These are phyloP conservation scores for Plenodomus lindquistii DNA, from an alignment of 2,329 filamentous ascomycete genomes.

Conservation along the genomic window DNA sequence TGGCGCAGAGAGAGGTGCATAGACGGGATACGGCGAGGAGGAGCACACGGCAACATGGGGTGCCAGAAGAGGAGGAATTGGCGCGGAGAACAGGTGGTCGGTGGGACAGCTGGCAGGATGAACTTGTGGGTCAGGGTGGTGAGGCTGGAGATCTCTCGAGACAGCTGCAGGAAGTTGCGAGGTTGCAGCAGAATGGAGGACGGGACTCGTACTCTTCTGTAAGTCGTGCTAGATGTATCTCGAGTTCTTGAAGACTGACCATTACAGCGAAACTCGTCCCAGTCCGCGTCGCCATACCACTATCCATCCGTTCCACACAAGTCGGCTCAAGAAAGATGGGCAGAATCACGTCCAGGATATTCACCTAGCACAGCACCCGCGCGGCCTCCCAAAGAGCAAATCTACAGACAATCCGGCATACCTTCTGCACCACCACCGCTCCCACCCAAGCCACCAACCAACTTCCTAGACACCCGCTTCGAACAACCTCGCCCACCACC, in stretches of 20 bases:
- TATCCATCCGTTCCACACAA: constrained; percentile 52
- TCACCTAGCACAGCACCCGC: constrained; percentile 40
- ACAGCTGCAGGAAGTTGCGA: constrained; percentile 57
- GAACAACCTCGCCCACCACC: constrained; percentile 25
- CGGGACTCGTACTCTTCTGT: constrained; percentile 30
- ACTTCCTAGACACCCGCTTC: constrained; percentile 15
- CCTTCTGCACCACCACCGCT: constrained; percentile 29
- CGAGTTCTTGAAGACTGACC: constrained; percentile 12
- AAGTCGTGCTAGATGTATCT: constrained; percentile 1
- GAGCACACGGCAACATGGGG: constrained; percentile 61
- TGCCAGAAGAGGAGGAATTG: constrained; percentile 62
- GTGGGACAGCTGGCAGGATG: constrained; percentile 59
- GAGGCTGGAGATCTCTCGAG: constrained; percentile 55
- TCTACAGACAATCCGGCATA: constrained; percentile 29
- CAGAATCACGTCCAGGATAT: constrained; percentile 16
- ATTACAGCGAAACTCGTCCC: constrained; percentile 29
- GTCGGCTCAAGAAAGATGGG: constrained; percentile 41
- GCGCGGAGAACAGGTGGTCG: constrained; percentile 57
- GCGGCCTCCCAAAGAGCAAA: constrained; percentile 40
- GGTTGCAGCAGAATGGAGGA: constrained; percentile 36
- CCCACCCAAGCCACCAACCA: constrained; percentile 33
- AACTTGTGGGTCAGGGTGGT: constrained; percentile 26
- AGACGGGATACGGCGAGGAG: constrained; percentile 44
- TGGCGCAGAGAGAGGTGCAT: constrained; percentile 42
- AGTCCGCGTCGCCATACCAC: constrained; percentile 41